Evolutionary conservation across 306 rosid species (phyloP).

Genomic region (Prunus armeniaca): DNA sequence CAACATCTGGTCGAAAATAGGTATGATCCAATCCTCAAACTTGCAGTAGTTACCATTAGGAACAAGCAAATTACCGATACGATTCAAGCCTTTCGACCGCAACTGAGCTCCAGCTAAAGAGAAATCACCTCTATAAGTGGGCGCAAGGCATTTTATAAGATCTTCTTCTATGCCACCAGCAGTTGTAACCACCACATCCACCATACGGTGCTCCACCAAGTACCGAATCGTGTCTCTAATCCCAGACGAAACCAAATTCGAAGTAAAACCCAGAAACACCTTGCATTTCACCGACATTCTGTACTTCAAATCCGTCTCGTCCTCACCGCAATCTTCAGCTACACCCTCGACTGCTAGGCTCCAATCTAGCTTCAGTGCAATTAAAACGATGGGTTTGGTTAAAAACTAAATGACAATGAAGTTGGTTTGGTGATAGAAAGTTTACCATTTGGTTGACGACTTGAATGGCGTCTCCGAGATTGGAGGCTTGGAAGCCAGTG

Average conservation of each 20-base stretch:
- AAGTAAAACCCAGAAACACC: slow-evolving; percentile 88
- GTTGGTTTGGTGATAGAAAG: background rate
- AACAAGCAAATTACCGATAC: slow-evolving; percentile 89
- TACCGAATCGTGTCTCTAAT: slow-evolving; percentile 79
- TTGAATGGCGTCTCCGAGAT: slow-evolving; percentile 73
- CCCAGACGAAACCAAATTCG: slow-evolving; percentile 92
- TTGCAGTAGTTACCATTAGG: slow-evolving; percentile 91
- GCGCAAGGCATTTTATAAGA: slow-evolving; percentile 89
- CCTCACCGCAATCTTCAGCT: slow-evolving; percentile 50
- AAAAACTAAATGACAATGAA: background rate
- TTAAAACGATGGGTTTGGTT: background rate
- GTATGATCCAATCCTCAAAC: slow-evolving; percentile 96
- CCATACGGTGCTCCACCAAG: slow-evolving; percentile 85
- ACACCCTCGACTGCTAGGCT: slow-evolving; percentile 67
- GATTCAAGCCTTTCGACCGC: slow-evolving; percentile 85
- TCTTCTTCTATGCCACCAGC: slow-evolving; percentile 96
- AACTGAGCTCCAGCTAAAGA: slow-evolving; percentile 65
- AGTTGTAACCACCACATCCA: slow-evolving; percentile 87
- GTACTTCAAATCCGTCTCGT: slow-evolving; percentile 48
- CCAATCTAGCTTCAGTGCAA: slow-evolving; percentile 81
- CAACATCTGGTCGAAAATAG: slow-evolving; percentile 89
- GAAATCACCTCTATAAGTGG: slow-evolving; percentile 82
- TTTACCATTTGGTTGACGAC: slow-evolving; percentile 76
- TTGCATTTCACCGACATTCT: slow-evolving; percentile 62
- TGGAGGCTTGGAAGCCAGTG: slow-evolving; percentile 91